Evolutionary conservation across 352 stramenopile genomes (phyloP), one percentile per base, ranked within the genome.

Genomic region (Phytophthora kernoviae): DNA sequence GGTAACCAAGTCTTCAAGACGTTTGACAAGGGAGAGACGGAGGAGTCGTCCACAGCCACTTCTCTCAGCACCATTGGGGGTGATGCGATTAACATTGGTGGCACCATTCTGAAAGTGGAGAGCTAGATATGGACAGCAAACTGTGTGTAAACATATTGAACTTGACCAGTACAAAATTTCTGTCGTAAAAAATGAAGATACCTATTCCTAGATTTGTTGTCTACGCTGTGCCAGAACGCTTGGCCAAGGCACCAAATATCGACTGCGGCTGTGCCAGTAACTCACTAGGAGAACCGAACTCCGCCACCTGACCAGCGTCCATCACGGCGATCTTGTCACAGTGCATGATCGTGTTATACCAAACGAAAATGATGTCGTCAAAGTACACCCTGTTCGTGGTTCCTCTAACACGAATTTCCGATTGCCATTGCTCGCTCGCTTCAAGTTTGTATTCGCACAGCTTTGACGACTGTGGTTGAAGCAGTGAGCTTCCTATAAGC

Each of bases 271-370:
- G 57, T 1, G 32, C 20, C 32, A 98, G 58, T 5, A 98, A 65
- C 9, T 88, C 68, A 5, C 34, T 15, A 2, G 93, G 90, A 2
- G 77, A 44, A 14, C 78, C 95, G 53, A 89, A 93, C 66, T 98
- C 91, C 6, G 76, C 85, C 6, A 90, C 80, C 21, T 53, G 65
- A 1, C 96, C 96, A 17, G 82, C 48, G 52, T 97, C 60, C 49
- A 54, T 62, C 49, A 44, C 55, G n/a, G 71, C 22, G 96, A 97
- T 52, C 26, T 52, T 52, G 17, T 52, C 45, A 26, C 45, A 52
- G 27, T 52, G 45, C 24, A 52, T 20, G 18, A 54, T 54, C 11
- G 46, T 54, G 32, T 54, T 54, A n/a, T n/a, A n/a, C n/a, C n/a
- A n/a, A n/a, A n/a, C n/a, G n/a, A n/a, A n/a, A n/a, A n/a, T n/a